Percentiles rank a stretch among this genome's conserved stretches.
Conservation (phyloP, 1,139 yeast genomes). For the Saccharomyces hybrid region DNA sequence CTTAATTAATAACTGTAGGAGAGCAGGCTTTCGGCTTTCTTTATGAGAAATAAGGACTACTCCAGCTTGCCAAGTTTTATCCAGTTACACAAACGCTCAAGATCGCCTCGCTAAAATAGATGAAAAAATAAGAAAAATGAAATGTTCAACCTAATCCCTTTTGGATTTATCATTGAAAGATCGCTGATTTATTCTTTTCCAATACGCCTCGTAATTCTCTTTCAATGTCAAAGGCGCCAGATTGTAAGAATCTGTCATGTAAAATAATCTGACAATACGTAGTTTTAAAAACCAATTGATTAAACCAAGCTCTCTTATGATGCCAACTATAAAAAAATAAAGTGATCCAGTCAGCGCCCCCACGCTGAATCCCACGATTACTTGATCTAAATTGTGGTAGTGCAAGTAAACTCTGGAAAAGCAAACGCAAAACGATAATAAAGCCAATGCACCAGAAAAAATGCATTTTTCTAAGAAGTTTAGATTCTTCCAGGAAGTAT, state of each 20-base stretch:
- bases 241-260: conserved; percentile 52
- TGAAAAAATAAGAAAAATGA: neutral
- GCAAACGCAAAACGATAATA: conserved; percentile 46
- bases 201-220: conserved; percentile 22
- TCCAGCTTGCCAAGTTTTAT: neutral
- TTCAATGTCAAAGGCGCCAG: conserved; percentile 32
- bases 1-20: neutral
- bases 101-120: neutral
- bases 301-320: conserved; percentile 52
- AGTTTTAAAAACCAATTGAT: conserved; percentile 51
- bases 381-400: conserved; percentile 72
- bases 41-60: neutral
- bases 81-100: neutral
- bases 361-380: conserved; percentile 57
- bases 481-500: conserved; percentile 37
- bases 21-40: neutral
- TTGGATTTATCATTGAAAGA: neutral
- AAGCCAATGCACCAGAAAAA: conserved; percentile 19
- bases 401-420: conserved; percentile 68
- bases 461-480: conserved; percentile 24
- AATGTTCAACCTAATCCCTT: neutral
- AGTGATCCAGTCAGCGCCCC: conserved; percentile 54
- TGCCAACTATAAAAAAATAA: conserved; percentile 48
- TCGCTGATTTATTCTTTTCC: conserved; percentile 12
- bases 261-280: conserved; percentile 39